A percentile compares a stretch with the other conserved stretches of the same genome.
phyloP scores from a whole-genome alignment of 495 filamentous ascomycete species.

The Penicillium argentinense region DNA sequence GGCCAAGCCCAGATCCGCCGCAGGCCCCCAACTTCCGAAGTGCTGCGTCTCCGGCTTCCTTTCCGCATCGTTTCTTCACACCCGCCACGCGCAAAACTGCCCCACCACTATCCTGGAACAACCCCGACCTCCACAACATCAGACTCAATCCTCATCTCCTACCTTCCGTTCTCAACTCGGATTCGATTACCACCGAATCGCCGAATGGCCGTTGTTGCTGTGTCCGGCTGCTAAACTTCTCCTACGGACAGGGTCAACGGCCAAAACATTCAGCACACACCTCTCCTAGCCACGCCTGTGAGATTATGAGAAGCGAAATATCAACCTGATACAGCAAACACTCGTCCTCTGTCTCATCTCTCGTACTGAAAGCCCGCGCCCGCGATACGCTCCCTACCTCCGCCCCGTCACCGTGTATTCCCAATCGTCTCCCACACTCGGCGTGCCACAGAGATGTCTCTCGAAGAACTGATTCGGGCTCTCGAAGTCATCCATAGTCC shows the following conservation, averaged over 20 bases:
- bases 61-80: constrained; percentile 12
- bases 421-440: constrained; percentile 3
- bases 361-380: too few species aligned
- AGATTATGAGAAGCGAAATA: background rate
- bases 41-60: constrained; percentile 9
- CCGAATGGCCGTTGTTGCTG: constrained; percentile 30
- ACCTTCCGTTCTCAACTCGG: constrained; percentile 2
- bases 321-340: background rate
- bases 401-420: constrained; percentile 1
- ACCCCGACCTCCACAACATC: too few species aligned
- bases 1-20: too few species aligned
- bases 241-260: constrained; percentile 25
- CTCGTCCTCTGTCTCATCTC: too few species aligned
- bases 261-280: constrained; percentile 12
- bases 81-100: background rate
- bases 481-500: constrained; percentile 83
- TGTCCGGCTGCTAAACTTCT: constrained; percentile 24
- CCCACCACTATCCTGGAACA: background rate
- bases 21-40: constrained; percentile 21
- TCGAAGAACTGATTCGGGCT: constrained; percentile 60
- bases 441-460: constrained; percentile 33
- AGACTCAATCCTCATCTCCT: too few species aligned
- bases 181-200: constrained; percentile 10
- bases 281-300: background rate
- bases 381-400: background rate